Percentiles rank a stretch among this genome's conserved stretches.
These are phyloP conservation scores for Aquilaria yunnanensis DNA, from an alignment of 345 rosid genomes.

Conservation along the genomic window DNA sequence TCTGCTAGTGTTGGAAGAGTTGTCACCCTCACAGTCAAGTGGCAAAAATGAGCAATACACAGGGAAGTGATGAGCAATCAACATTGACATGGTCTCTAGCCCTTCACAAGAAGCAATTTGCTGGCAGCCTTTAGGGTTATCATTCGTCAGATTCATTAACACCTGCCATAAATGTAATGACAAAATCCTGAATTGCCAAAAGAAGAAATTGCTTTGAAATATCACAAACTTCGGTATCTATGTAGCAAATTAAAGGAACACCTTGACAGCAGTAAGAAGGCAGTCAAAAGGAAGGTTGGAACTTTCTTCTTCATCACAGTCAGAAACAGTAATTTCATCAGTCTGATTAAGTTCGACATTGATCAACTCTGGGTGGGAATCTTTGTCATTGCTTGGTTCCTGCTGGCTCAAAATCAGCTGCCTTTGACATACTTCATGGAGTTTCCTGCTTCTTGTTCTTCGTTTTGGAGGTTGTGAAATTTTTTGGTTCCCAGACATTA, in stretches of 20 bases:
- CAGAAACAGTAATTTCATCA: slow-evolving; percentile 28
- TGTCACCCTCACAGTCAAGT: slow-evolving; percentile 25
- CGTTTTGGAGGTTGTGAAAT: slow-evolving; percentile 28
- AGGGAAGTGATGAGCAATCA: slow-evolving; percentile 80
- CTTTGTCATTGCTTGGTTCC: slow-evolving; percentile 32
- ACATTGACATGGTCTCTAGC: slow-evolving; percentile 64
- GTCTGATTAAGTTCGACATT: slow-evolving; percentile 25
- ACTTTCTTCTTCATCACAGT: slow-evolving; percentile 43
- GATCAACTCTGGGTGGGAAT: slow-evolving; percentile 30
- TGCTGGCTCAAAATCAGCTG: slow-evolving; percentile 33
- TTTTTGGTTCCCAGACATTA: slow-evolving; percentile 44
- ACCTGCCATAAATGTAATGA: slow-evolving; percentile 41
- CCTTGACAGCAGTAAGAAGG: slow-evolving; percentile 90
- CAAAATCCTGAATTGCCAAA: too few species aligned
- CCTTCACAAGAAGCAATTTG: slow-evolving; percentile 84
- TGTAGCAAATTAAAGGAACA: slow-evolving; percentile 11
- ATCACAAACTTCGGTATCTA: too few species aligned
- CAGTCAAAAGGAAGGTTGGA: slow-evolving; percentile 66
- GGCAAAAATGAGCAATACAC: slow-evolving; percentile 45
- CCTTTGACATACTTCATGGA: slow-evolving; percentile 28
- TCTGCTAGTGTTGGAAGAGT: slow-evolving; percentile 23
- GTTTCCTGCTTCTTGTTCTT: slow-evolving; percentile 25
- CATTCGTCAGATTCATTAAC: slow-evolving; percentile 91
- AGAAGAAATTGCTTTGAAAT: too few species aligned
- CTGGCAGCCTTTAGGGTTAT: slow-evolving; percentile 73